A percentile compares a stretch with the other conserved stretches of the same genome.
These are phyloP conservation scores for Cudoniella acicularis DNA, from an alignment of 495 filamentous ascomycete species.

Conservation along the genomic window DNA sequence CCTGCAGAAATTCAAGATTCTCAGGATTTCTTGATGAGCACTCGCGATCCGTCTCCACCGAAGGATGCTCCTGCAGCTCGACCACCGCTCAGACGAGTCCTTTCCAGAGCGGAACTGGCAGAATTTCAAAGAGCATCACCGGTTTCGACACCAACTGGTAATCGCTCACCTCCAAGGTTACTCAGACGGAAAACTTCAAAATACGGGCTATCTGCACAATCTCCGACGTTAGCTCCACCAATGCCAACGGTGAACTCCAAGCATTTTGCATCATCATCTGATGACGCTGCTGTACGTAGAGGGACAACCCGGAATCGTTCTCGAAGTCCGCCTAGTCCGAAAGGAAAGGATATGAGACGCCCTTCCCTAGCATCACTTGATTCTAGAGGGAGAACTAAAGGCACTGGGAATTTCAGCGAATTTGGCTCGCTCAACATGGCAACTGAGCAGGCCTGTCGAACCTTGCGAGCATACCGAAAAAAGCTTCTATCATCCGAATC, in stretches of 20 bases:
- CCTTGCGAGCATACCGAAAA: conserved; percentile 77
- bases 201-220: conserved; percentile 19
- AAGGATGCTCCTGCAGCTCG: conserved; percentile 49
- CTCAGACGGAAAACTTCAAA: conserved; percentile 45
- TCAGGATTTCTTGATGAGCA: conserved; percentile 18
- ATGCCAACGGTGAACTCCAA: conserved; percentile 18
- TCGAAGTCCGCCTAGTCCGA: conserved; percentile 39
- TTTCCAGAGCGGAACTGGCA: conserved; percentile 73
- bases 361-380: conserved; percentile 60
- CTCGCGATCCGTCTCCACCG: conserved; percentile 32
- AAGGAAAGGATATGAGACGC: conserved; percentile 37
- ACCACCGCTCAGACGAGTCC: conserved; percentile 66
- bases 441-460: conserved; percentile 76
- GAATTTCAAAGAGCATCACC: conserved; percentile 61
- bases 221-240: conserved; percentile 22
- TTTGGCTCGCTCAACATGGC: conserved; percentile 67
- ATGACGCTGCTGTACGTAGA: conserved; percentile 16
- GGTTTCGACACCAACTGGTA: conserved; percentile 50
- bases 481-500: conserved; percentile 63
- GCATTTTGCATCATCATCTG: conserved; percentile 17
- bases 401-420: conserved; percentile 42
- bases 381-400: conserved; percentile 51
- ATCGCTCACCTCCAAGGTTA: conserved; percentile 60
- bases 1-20: conserved; percentile 27
- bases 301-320: conserved; percentile 29